Percentiles rank a stretch among this genome's conserved stretches.
These are phyloP conservation scores for Eucalyptus erythrocorys DNA, from an alignment of 345 rosid species.

Conservation along the genomic window DNA sequence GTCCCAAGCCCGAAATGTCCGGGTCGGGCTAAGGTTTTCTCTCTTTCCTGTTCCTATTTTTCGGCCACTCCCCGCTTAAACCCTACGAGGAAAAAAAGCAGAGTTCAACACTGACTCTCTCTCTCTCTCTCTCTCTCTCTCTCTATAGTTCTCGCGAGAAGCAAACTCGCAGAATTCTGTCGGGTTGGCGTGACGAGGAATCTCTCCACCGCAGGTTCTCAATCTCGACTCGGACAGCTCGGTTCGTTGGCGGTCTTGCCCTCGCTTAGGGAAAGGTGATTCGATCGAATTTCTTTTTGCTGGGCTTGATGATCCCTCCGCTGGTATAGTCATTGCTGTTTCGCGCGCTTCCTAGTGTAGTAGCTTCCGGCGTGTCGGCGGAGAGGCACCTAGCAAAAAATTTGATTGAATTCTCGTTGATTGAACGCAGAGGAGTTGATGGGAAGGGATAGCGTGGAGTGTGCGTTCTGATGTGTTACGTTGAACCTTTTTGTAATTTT, in stretches of 20 bases:
- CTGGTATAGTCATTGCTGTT: background rate
- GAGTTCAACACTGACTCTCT: background rate
- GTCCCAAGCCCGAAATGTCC: too few relatives aligned
- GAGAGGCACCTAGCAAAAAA: background rate
- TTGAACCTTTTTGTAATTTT: background rate
- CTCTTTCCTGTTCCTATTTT: too few relatives aligned
- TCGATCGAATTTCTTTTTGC: background rate
- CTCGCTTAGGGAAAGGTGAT: background rate
- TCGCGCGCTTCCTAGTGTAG: background rate
- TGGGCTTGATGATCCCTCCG: background rate
- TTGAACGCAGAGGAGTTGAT: background rate
- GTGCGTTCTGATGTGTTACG: background rate
- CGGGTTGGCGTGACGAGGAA: background rate
- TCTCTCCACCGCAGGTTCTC: background rate
- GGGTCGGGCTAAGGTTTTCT: too few relatives aligned
- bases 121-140: background rate
- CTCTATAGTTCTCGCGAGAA: background rate
- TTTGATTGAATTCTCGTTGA: background rate
- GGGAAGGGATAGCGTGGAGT: background rate
- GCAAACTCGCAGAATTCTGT: background rate
- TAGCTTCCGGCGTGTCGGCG: background rate
- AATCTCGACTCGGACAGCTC: background rate
- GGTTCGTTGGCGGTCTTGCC: background rate
- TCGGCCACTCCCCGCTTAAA: background rate
- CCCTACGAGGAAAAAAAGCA: background rate